Base-by-base conservation (phyloP, 2,329 filamentous ascomycete species). In the Botryotinia narcissicola region DNA sequence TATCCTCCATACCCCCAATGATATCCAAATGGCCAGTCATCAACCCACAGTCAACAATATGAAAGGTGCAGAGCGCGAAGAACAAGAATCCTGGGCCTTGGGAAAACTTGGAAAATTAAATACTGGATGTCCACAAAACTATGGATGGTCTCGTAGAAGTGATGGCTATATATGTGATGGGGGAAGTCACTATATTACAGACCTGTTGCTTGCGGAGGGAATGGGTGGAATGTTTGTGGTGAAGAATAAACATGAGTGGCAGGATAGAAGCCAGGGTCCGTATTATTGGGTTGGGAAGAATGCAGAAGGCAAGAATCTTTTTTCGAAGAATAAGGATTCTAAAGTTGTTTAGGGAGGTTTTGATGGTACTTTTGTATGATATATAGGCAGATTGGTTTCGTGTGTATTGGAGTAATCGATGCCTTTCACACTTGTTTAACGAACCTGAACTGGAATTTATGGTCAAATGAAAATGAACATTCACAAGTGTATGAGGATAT, bases 31-130 rank as follows among this genome's bases (percentile, higher is more conserved):
- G 74, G 78, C 76, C 8, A 32, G 40, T 4, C 73, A 73, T 1
- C 78, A 79, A 74, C 66, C 63, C 3, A 42, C 60, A 1, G 70
- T 76, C 44, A 59, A 70, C 14, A 61, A 29, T 4, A 35, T 79
- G 22, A 18, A 73, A 6, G 63, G 64, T 0, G 9, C 42, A 1
- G 75, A 77, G 32, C 72, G 73, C 2, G 16, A 68, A 14, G 57
- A 68, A 32, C 77, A 78, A 74, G 76, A 79, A 9, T 14, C 42
- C 25, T 78, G 77, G 77, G 76, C 75, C 0, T 64, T 72, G 29
- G 32, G 37, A 16, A 71, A 70, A 14, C 72, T 78, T 1, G 35
- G 18, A 20, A 44, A 70, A 67, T 66, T 42, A 62, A 66, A 18
- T 29, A 64, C 37, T 74, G 75, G 61, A 66, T 75, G 16, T 67